Evolutionary conservation across 305 asterid species (phyloP).

Genomic region (Salvia sclarea): DNA sequence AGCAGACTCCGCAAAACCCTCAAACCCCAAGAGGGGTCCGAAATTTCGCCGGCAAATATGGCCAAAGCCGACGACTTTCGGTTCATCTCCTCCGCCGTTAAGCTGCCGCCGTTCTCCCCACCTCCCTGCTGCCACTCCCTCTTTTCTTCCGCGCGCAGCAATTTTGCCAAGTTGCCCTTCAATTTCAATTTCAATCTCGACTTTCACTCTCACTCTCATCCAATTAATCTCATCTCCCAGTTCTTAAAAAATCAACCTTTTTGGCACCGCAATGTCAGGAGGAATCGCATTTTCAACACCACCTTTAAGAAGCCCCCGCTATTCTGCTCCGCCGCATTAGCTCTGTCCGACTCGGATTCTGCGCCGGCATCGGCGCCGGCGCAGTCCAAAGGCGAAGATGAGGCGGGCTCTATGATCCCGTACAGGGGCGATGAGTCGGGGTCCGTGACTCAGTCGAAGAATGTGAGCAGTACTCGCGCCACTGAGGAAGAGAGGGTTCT

Average conservation of each 20-base stretch:
- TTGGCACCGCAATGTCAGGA: slow-evolving; percentile 28
- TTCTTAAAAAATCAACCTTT: slow-evolving; percentile 42
- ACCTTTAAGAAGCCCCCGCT: slow-evolving; percentile 42
- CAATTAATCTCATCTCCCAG: slow-evolving; percentile 39
- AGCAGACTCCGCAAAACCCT: background rate
- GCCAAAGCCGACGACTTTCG: slow-evolving; percentile 53
- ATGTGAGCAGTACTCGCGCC: slow-evolving; percentile 39
- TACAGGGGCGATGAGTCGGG: slow-evolving; percentile 39
- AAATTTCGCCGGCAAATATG: slow-evolving; percentile 44
- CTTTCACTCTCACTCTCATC: slow-evolving; percentile 40
- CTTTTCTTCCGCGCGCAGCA: slow-evolving; percentile 36
- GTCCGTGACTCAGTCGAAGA: slow-evolving; percentile 49
- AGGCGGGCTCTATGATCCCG: slow-evolving; percentile 38
- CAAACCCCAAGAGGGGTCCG: slow-evolving; percentile 24
- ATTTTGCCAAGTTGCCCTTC: slow-evolving; percentile 43
- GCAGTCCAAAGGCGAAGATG: slow-evolving; percentile 36
- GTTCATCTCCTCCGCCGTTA: slow-evolving; percentile 58
- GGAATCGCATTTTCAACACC: slow-evolving; percentile 29
- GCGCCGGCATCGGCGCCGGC: slow-evolving; percentile 31
- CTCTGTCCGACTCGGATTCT: slow-evolving; percentile 44
- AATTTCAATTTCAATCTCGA: slow-evolving; percentile 46
- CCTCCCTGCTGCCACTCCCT: slow-evolving; percentile 26
- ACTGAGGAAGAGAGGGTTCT: slow-evolving; percentile 83
- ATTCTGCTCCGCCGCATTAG: slow-evolving; percentile 65
- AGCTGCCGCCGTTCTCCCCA: slow-evolving; percentile 45